Percentiles rank a stretch among this genome's conserved stretches.
phyloP scores from a whole-genome alignment of 176 grass and related monocot species.

The Rhynchospora pubera region DNA sequence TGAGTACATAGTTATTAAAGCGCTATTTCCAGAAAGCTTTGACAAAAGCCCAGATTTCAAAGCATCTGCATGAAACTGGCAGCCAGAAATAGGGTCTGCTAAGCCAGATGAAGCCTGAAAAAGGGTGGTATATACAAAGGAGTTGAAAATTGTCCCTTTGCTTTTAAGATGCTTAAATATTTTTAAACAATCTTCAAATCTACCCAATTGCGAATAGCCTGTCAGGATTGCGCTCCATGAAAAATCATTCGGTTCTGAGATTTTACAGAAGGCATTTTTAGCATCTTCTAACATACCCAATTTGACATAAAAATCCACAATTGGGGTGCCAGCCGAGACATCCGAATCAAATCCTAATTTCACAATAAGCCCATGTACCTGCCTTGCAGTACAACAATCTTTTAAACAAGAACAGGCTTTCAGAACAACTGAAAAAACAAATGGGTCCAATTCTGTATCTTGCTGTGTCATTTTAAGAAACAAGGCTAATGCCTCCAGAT shows the following conservation, averaged over 20 bases:
- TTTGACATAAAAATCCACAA: background rate
- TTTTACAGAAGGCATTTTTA: background rate
- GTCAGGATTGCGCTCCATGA: background rate
- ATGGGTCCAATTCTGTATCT: conserved; percentile 33
- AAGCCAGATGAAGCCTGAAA: background rate
- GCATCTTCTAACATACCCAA: background rate
- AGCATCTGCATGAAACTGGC: conserved; percentile 21
- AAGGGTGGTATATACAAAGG: background rate
- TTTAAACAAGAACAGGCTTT: conserved; percentile 40
- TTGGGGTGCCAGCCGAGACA: background rate
- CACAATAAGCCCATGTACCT: conserved; percentile 33
- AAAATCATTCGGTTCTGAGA: background rate
- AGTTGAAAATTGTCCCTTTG: background rate
- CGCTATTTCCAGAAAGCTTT: background rate
- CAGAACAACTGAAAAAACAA: conserved; percentile 32
- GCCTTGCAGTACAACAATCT: conserved; percentile 42
- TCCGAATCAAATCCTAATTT: conserved; percentile 22
- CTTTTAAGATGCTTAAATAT: background rate
- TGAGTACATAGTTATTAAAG: conserved; percentile 63
- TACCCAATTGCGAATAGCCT: background rate
- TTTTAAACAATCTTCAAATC: background rate
- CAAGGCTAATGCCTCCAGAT: conserved; percentile 30
- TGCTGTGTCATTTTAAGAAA: conserved; percentile 53
- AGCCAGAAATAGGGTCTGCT: background rate
- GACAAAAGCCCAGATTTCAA: conserved; percentile 36